Percentiles rank a stretch among this genome's conserved stretches.
Evolutionary conservation across 148 eudicot genomes (phyloP).

Genomic region (Limonium bicolor): DNA sequence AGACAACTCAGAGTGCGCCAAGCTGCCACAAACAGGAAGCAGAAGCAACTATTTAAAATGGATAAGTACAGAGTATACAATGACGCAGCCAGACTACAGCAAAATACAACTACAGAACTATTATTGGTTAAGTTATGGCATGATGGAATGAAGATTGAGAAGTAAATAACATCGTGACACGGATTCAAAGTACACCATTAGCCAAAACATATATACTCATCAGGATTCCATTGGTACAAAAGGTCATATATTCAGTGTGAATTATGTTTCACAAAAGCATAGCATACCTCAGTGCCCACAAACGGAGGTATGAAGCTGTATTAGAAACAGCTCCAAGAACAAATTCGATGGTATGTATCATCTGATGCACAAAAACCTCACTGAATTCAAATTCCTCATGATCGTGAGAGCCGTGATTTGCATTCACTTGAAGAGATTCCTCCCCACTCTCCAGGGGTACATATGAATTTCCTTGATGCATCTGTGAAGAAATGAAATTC

Average conservation of each 20-base stretch:
- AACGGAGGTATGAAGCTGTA: slow-evolving; percentile 96
- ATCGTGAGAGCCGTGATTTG: slow-evolving; percentile 47
- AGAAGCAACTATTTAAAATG: no score
- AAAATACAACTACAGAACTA: no score
- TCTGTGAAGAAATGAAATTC: slow-evolving; percentile 26
- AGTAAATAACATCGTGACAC: no score
- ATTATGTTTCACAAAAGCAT: neutral
- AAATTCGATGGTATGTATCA: slow-evolving; percentile 90
- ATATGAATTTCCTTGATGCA: slow-evolving; percentile 74
- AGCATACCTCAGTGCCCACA: slow-evolving; percentile 96
- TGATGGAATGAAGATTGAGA: no score
- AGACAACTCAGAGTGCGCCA: slow-evolving; percentile 82
- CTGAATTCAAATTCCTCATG: slow-evolving; percentile 96
- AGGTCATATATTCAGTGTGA: no score
- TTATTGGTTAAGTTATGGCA: no score
- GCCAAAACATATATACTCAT: no score
- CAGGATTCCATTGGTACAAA: no score
- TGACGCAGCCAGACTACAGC: no score
- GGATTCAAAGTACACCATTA: no score
- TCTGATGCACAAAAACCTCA: slow-evolving; percentile 87
- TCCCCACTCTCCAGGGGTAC: slow-evolving; percentile 45
- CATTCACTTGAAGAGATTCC: slow-evolving; percentile 42
- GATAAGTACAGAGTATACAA: no score
- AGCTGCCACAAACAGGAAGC: slow-evolving; percentile 23
- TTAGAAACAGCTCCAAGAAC: slow-evolving; percentile 98